Percentiles rank a stretch among this genome's conserved stretches.
Evolutionary conservation across 1,139 yeast genomes (phyloP).

Genomic region (Zygosaccharomyces sapae): DNA sequence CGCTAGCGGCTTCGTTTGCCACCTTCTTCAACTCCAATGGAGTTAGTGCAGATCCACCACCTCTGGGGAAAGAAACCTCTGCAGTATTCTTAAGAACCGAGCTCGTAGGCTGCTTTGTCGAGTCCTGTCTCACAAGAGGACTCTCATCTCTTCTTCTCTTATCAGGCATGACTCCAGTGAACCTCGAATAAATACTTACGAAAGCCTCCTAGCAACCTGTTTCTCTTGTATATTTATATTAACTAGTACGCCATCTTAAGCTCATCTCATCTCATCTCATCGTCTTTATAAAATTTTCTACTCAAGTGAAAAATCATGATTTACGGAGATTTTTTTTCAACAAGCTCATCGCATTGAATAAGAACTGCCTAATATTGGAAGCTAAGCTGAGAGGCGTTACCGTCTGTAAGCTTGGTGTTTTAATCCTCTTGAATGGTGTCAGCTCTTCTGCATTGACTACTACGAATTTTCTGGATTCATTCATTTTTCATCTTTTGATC

Average conservation of each 20-base stretch:
- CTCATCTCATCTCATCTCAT: constrained; percentile 22
- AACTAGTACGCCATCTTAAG: not conserved
- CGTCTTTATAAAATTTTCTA: constrained; percentile 15
- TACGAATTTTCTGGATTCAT: too few relatives aligned
- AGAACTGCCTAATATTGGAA: not conserved
- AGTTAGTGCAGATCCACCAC: constrained; percentile 80
- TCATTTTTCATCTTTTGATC: too few relatives aligned
- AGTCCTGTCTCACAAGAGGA: constrained; percentile 39
- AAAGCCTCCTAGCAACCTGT: not conserved
- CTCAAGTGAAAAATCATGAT: constrained; percentile 3
- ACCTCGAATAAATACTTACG: not conserved
- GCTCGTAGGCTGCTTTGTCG: constrained; percentile 35
- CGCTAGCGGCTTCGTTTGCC: constrained; percentile 85
- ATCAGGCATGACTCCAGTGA: constrained; percentile 13
- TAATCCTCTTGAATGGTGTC: too few relatives aligned
- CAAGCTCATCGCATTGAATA: not conserved
- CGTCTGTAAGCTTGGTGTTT: too few relatives aligned
- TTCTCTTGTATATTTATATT: not conserved
- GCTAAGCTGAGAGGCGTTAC: too few relatives aligned
- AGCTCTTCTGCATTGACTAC: too few relatives aligned
- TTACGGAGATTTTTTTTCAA: constrained; percentile 1
- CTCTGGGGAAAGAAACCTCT: constrained; percentile 89
- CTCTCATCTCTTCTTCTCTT: constrained; percentile 41
- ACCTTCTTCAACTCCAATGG: constrained; percentile 91
- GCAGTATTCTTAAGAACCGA: constrained; percentile 35